A percentile compares a stretch with the other conserved stretches of the same genome.
Evolutionary conservation across 179 eudicot species (phyloP).

Genomic region (Corrigiola litoralis): DNA sequence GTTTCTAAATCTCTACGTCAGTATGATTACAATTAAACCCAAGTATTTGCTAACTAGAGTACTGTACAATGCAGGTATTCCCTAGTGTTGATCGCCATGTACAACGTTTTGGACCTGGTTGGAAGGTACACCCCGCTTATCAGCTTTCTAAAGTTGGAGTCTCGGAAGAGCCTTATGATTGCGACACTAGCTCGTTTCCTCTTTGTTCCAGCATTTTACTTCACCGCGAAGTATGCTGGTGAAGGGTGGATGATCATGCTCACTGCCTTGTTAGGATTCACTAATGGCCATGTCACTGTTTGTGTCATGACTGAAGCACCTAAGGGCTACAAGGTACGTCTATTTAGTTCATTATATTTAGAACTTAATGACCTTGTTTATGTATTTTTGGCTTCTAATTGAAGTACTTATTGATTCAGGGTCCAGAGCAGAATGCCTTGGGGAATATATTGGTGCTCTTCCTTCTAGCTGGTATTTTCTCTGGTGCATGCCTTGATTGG

Average conservation of each 20-base stretch:
- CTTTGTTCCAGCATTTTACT: conserved; percentile 74
- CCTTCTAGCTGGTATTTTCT: conserved; percentile 60
- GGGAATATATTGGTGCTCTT: conserved; percentile 70
- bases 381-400: not conserved
- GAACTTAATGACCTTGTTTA: not conserved
- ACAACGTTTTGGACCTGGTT: conserved; percentile 59
- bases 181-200: conserved; percentile 48
- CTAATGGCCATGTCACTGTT: conserved; percentile 79
- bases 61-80: conserved; percentile 23
- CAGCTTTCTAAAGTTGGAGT: conserved; percentile 34
- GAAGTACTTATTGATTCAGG: conserved; percentile 30
- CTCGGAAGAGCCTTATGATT: conserved; percentile 48
- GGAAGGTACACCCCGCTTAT: conserved; percentile 63
- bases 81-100: conserved; percentile 70
- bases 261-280: conserved; percentile 49
- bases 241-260: conserved; percentile 80
- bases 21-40: too few relatives aligned
- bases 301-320: conserved; percentile 73
- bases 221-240: conserved; percentile 71
- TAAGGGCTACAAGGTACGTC: conserved; percentile 60
- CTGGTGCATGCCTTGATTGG: conserved; percentile 80
- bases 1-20: conserved; percentile 2
- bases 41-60: not conserved
- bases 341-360: not conserved
- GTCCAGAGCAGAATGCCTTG: conserved; percentile 91